A percentile compares a stretch with the other conserved stretches of the same genome.
These are phyloP conservation scores for Trichoderma aggressivum DNA, from an alignment of 2,329 filamentous ascomycete genomes.

Conservation along the genomic window DNA sequence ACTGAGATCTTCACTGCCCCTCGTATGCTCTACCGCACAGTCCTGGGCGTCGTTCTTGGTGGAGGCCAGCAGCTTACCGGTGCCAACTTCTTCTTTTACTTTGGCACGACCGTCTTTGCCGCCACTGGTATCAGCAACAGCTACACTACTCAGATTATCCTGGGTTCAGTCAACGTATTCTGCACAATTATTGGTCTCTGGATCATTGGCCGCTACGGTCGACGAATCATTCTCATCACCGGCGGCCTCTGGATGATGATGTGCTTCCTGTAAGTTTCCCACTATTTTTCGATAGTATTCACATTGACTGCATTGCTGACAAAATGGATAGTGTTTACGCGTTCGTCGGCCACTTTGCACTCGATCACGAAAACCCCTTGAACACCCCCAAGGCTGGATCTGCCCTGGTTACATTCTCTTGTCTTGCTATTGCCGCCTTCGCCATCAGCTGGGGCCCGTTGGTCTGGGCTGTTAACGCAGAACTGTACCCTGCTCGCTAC, in stretches of 20 bases:
- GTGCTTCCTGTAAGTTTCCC: constrained; percentile 10
- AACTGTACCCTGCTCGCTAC: constrained; percentile 11
- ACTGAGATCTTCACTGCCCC: constrained; percentile 12
- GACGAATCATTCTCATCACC: background rate
- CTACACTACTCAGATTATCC: constrained; percentile 10
- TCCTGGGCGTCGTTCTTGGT: background rate
- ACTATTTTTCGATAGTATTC: background rate
- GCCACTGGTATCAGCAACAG: constrained; percentile 15
- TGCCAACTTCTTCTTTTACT: constrained; percentile 17
- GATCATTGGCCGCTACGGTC: constrained; percentile 5
- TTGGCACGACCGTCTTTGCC: constrained; percentile 7
- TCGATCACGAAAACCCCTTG: constrained; percentile 8
- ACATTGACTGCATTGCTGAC: background rate
- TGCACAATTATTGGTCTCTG: constrained; percentile 8
- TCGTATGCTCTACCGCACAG: constrained; percentile 4
- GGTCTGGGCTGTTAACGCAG: constrained; percentile 8
- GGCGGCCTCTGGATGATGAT: constrained; percentile 11
- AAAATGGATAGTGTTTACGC: background rate
- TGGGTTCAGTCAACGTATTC: constrained; percentile 12
- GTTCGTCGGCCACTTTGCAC: constrained; percentile 12
- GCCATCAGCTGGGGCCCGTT: constrained; percentile 10
- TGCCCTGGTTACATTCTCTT: constrained; percentile 7
- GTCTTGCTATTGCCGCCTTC: constrained; percentile 11
- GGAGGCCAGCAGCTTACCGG: constrained; percentile 10
- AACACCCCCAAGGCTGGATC: constrained; percentile 14